Evolutionary conservation across 2,329 filamentous ascomycete species (phyloP), one percentile per base, ranked within the genome.

Genomic region (Neurospora sp.): DNA sequence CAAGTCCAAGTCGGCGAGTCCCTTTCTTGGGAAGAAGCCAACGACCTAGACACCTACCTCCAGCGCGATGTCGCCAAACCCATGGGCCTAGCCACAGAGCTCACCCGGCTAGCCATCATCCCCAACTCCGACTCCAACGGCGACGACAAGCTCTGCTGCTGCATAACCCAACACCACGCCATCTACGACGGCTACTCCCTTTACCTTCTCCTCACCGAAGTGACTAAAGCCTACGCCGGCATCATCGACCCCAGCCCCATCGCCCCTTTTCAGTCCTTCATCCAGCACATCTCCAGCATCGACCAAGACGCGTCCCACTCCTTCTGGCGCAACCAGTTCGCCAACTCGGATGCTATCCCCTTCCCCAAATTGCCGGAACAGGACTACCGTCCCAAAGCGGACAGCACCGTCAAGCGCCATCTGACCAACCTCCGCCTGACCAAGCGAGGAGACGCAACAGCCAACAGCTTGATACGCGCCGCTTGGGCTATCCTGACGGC

Each of bases 111-210:
- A 17, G 68, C 73, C 11, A 66, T n/a, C n/a, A n/a, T n/a, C n/a
- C n/a, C n/a, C n/a, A n/a, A n/a, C n/a, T n/a, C n/a, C n/a, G n/a
- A n/a, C n/a, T n/a, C n/a, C n/a, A n/a, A n/a, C n/a, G n/a, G n/a
- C n/a, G n/a, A n/a, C n/a, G n/a, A n/a, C n/a, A n/a, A 42, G 17
- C 40, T 9, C 40, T 17, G 0, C 17, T 42, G 40, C 40, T n/a
- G 40, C 40, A 42, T 42, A 42, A 42, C 40, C 40, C 40, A 42
- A 42, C 86, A 81, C 72, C 84, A 86, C 72, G 82, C 81, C 10
- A 81, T 84, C 38, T 84, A 82, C 77, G 85, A 87, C 75, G 85
- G 84, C 1, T 80, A 79, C 43, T 86, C 84, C 0, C 82, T 85
- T 62, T 80, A 83, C 0, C 40, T 42, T 0, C 40, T 42, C 40